Evolutionary conservation across 768 basidiomycete species (phyloP).

Genomic region (Phylloporus sp.): DNA sequence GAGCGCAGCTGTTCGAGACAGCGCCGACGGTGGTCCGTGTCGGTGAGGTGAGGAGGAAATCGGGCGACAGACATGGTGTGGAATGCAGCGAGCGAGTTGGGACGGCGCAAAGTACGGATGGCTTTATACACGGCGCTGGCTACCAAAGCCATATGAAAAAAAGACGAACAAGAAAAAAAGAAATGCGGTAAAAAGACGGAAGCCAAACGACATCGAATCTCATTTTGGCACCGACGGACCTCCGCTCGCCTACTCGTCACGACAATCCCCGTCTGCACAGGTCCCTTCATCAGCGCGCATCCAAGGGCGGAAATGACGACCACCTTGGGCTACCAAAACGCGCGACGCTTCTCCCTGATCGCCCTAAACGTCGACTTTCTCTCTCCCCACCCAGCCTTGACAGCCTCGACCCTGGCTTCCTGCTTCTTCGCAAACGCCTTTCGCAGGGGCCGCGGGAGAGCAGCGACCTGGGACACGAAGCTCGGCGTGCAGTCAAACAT

Average conservation of each 20-base stretch:
- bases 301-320: background rate
- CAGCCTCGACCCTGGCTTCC: constrained; percentile 43
- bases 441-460: constrained; percentile 48
- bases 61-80: constrained; percentile 29
- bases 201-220: background rate
- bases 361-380: constrained; percentile 55
- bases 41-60: constrained; percentile 46
- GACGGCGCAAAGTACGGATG: too few relatives aligned
- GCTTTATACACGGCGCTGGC: background rate
- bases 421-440: constrained; percentile 39
- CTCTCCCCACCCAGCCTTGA: constrained; percentile 65
- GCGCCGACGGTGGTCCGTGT: constrained; percentile 50
- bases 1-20: constrained; percentile 55
- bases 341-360: constrained; percentile 61
- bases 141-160: constrained; percentile 13
- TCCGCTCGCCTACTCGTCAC: background rate
- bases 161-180: background rate
- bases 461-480: constrained; percentile 63
- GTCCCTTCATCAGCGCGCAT: constrained; percentile 3
- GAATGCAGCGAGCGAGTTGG: constrained; percentile 3
- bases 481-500: constrained; percentile 68
- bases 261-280: background rate
- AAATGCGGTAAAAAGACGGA: background rate
- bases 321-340: constrained; percentile 55
- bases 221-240: background rate